These are phyloP conservation scores for Candida orba DNA, from an alignment of 805 yeast genomes.

Conservation along the genomic window DNA sequence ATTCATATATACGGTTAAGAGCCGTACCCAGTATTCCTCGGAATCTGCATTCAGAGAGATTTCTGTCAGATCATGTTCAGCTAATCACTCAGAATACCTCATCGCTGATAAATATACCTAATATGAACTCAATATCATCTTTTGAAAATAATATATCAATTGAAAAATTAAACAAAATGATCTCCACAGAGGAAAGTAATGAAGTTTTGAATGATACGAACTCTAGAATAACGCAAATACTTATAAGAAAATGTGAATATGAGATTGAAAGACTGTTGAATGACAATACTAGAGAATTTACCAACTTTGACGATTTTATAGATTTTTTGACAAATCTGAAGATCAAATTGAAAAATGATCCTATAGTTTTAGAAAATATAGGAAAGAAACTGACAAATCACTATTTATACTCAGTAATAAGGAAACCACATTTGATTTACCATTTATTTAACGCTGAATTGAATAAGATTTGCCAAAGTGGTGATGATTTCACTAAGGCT, in stretches of 20 bases:
- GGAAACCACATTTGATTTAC: not conserved
- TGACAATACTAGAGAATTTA: not conserved
- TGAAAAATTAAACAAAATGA: not conserved
- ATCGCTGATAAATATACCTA: not conserved
- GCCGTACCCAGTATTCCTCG: not conserved
- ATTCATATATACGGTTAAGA: not conserved
- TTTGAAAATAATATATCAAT: not conserved
- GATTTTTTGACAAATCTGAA: not conserved
- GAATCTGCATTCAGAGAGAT: not conserved
- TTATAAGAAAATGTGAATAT: constrained; percentile 1
- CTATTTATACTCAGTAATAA: not conserved
- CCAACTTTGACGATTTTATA: not conserved
- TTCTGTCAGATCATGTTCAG: no score
- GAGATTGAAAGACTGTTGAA: not conserved
- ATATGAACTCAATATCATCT: not conserved
- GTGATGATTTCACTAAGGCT: not conserved
- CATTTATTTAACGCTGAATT: constrained; percentile 1
- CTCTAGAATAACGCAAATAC: not conserved
- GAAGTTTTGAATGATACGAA: not conserved
- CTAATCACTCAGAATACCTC: not conserved
- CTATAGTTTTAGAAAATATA: not conserved
- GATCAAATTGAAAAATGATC: not conserved
- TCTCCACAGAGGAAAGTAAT: not conserved
- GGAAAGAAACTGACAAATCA: not conserved
- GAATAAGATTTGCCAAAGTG: not conserved